Conservation (phyloP, 192 early-diverging fungal species). For the Phlyctochytrium planicorne region DNA sequence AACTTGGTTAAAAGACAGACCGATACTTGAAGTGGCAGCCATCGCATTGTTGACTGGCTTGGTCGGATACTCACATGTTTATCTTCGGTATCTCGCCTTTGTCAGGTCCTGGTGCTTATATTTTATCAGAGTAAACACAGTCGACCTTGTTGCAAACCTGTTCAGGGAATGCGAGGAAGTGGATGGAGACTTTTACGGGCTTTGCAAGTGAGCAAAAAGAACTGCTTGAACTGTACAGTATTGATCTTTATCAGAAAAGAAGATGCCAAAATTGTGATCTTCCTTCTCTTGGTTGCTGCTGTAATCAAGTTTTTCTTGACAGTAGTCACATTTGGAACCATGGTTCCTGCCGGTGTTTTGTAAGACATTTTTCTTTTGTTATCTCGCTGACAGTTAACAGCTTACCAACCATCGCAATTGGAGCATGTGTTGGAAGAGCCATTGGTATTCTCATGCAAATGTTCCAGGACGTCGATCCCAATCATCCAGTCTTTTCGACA, state of each 20-base stretch:
- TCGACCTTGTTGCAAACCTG: slow-evolving; percentile 52
- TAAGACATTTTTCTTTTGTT: slow-evolving; percentile 22
- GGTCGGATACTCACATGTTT: slow-evolving; percentile 44
- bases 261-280: slow-evolving; percentile 13
- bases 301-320: slow-evolving; percentile 48
- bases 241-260: slow-evolving; percentile 18
- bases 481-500: slow-evolving; percentile 66
- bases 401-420: slow-evolving; percentile 93
- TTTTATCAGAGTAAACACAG: slow-evolving; percentile 34
- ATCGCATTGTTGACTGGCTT: slow-evolving; percentile 52
- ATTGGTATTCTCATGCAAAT: slow-evolving; percentile 80
- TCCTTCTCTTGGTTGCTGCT: slow-evolving; percentile 40
- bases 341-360: slow-evolving; percentile 54
- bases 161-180: slow-evolving; percentile 58
- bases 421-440: slow-evolving; percentile 87
- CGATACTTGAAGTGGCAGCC: slow-evolving; percentile 44
- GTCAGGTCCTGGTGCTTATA: slow-evolving; percentile 5
- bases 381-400: slow-evolving; percentile 69
- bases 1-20: slow-evolving; percentile 29
- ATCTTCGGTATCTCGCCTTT: slow-evolving; percentile 32
- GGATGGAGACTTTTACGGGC: slow-evolving; percentile 48
- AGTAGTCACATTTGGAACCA: slow-evolving; percentile 53
- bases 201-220: slow-evolving; percentile 39
- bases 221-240: slow-evolving; percentile 6
- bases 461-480: slow-evolving; percentile 57